These are phyloP conservation scores for Fulvia fulva DNA, from an alignment of 2,329 filamentous ascomycete genomes.

Conservation along the genomic window DNA sequence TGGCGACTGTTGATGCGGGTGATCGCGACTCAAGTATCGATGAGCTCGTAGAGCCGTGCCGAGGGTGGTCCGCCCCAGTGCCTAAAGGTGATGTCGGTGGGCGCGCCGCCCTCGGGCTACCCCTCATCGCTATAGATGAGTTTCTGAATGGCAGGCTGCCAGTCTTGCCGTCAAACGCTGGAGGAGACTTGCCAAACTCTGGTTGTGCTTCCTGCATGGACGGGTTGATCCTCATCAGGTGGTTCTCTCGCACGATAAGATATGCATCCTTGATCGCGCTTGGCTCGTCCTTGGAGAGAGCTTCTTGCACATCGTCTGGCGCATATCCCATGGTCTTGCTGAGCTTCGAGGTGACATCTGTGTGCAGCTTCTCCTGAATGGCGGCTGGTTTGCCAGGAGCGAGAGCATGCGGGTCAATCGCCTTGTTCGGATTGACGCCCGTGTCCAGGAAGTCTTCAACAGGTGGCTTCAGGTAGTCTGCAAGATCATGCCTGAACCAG, in stretches of 20 bases:
- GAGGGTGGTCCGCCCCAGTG: slow-evolving; percentile 36
- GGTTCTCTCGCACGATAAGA: slow-evolving; percentile 95
- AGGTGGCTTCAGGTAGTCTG: slow-evolving; percentile 79
- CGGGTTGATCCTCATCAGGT: slow-evolving; percentile 89
- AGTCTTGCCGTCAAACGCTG: slow-evolving; percentile 14
- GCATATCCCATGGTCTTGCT: slow-evolving; percentile 98
- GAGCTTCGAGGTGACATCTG: slow-evolving; percentile 89
- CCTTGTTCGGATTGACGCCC: slow-evolving; percentile 87
- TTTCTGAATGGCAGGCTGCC: slow-evolving; percentile 5
- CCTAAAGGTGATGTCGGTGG: slow-evolving; percentile 30
- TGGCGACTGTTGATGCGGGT: slow-evolving; percentile 73
- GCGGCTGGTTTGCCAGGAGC: slow-evolving; percentile 73
- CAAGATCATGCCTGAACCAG: slow-evolving; percentile 87
- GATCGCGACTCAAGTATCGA: slow-evolving; percentile 39
- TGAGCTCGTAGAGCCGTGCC: slow-evolving; percentile 41
- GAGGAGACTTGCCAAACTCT: slow-evolving; percentile 42
- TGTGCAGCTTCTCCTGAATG: slow-evolving; percentile 84
- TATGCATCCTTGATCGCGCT: slow-evolving; percentile 99
- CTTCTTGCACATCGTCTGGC: slow-evolving; percentile 90
- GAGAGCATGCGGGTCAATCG: slow-evolving; percentile 78
- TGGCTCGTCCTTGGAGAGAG: slow-evolving; percentile 83
- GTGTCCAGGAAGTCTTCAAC: slow-evolving; percentile 91
- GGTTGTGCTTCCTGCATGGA: slow-evolving; percentile 43
- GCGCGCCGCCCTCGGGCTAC: slow-evolving; percentile 30
- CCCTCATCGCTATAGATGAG: slow-evolving; percentile 1